Conservation (phyloP, 2,329 filamentous ascomycete species). For the Claviceps spartinae region DNA sequence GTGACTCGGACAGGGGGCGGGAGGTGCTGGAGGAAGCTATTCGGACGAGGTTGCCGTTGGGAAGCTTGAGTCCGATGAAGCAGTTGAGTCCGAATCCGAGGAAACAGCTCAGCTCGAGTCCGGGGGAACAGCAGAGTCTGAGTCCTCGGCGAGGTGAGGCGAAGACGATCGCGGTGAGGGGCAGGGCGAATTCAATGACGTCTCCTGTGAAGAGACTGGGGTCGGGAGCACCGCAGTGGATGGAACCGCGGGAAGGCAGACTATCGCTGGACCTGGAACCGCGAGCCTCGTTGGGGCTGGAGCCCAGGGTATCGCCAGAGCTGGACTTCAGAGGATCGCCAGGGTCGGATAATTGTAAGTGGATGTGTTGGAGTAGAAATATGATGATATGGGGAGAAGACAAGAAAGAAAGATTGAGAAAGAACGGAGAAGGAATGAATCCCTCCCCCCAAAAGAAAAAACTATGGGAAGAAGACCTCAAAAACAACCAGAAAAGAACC, state of each 20-base stretch:
- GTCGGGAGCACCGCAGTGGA: constrained; percentile 2
- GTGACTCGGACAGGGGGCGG: constrained; percentile 13
- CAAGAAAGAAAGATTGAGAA: not conserved
- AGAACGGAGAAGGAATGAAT: not conserved
- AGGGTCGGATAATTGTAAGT: constrained; percentile 36
- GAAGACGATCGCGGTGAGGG: constrained; percentile 13
- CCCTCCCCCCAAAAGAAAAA: not conserved
- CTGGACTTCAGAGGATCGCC: constrained; percentile 13
- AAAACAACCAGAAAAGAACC: no score
- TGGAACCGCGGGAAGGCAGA: not conserved
- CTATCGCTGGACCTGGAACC: constrained; percentile 6
- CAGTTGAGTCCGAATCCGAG: constrained; percentile 33
- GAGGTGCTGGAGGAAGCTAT: constrained; percentile 37
- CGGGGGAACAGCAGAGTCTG: constrained; percentile 18
- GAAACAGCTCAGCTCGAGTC: constrained; percentile 33
- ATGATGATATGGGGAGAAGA: not conserved
- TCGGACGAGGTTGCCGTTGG: constrained; percentile 39
- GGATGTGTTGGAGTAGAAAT: no score
- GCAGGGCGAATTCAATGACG: constrained; percentile 21
- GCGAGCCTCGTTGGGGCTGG: constrained; percentile 12
- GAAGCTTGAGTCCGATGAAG: constrained; percentile 42
- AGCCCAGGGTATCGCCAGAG: constrained; percentile 3
- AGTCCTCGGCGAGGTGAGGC: no score
- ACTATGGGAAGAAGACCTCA: no score
- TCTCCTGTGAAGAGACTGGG: constrained; percentile 6